Evolutionary conservation across 2,329 filamentous ascomycete genomes (phyloP), one percentile per base, ranked within the genome.

Genomic region (Clonostachys solani): DNA sequence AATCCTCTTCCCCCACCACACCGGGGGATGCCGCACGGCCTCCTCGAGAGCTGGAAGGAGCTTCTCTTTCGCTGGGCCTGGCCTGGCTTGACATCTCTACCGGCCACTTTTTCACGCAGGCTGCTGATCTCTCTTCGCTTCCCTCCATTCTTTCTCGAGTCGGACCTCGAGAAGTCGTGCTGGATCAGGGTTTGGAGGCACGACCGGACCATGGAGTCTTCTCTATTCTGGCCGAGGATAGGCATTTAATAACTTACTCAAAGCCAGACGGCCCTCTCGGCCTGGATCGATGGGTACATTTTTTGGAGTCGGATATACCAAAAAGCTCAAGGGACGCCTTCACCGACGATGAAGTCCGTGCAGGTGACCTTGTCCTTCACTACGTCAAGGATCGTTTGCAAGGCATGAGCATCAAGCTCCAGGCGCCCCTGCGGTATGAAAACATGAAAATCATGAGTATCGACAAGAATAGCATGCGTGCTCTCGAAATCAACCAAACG

Each of bases 71-170:
- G 19, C 72, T 95, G 48, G 94, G 94, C 4, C 72, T 99, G 44
- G 89, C 94, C 38, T 99, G 94, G 94, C 73, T 97, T 42, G 94
- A 99, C 66, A 71, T 97, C 23, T 96, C 94, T 9, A 99, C 94
- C 4, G 94, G 94, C 13, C 88, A 92, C 57, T 99, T 99, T 67
- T 90, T 84, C 59, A 96, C 91, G 1, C 91, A 97, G 60, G 74
- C 73, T 16, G 85, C 87, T 1, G 84, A 84, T 17, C 67, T 92
- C 8, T 73, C 80, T 44, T 83, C 84, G 47, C 70, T 99, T 5
- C 77, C 88, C n/a, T 90, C 92, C 10, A 83, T 87, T 17, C 73
- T 97, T 44, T 87, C 92, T 29, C 84, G 92, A 23, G 86, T 97
- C 52, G 82, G 83, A 16, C 91, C 94, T 2, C 80, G 86, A 41